Evolutionary conservation across 306 rosid genomes (phyloP).

Genomic region (apple (Malus domestica)): ASM211411v1 NC_041797.1:14693001-14693500

Average conservation of each 20-base stretch:
- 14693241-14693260: constrained; percentile 91
- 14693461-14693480: constrained; percentile 93
- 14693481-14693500: constrained; percentile 70
- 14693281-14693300: constrained; percentile 80
- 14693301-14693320: constrained; percentile 97
- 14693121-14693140: constrained; percentile 78
- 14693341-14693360: not conserved
- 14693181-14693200: constrained; percentile 78
- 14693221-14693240: constrained; percentile 88
- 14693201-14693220: constrained; percentile 84
- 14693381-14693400: constrained; percentile 1
- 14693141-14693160: constrained; percentile 77
- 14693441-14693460: constrained; percentile 80
- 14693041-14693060: constrained; percentile 65
- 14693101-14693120: constrained; percentile 86
- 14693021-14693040: constrained; percentile 83
- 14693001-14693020: constrained; percentile 95
- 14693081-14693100: constrained; percentile 66
- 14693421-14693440: constrained; percentile 17
- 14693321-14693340: constrained; percentile 85
- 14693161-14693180: constrained; percentile 92
- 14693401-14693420: constrained; percentile 17
- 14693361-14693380: constrained; percentile 1
- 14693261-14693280: constrained; percentile 85
- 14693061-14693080: constrained; percentile 57